phyloP scores from a whole-genome alignment of 2,329 filamentous ascomycete genomes.

The Botryotinia globosa region DNA sequence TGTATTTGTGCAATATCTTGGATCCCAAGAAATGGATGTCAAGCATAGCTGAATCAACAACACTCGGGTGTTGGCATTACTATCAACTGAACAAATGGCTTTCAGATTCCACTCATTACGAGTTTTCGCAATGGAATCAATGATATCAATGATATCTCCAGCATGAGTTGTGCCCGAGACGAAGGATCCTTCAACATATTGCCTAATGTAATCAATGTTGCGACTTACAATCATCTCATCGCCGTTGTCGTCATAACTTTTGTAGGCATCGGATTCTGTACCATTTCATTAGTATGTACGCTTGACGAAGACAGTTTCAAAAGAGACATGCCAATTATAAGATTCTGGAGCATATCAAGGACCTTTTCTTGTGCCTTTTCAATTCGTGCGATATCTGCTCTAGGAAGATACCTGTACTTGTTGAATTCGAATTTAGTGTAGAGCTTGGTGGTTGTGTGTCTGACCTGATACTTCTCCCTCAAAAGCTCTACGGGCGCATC shows the following conservation, averaged over 20 bases:
- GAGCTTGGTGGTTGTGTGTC: conserved; percentile 39
- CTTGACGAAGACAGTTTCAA: background rate
- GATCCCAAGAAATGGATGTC: conserved; percentile 31
- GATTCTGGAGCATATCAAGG: conserved; percentile 41
- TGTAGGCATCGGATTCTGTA: conserved; percentile 34
- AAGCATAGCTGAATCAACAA: conserved; percentile 35
- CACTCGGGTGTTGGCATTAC: conserved; percentile 20
- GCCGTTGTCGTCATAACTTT: conserved; percentile 15
- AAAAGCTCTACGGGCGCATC: conserved; percentile 36
- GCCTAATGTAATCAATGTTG: conserved; percentile 31
- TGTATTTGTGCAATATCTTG: conserved; percentile 30
- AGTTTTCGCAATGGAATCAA: conserved; percentile 32
- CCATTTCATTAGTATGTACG: background rate
- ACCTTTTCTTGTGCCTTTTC: conserved; percentile 27
- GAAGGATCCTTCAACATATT: conserved; percentile 23
- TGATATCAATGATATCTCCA: conserved; percentile 28
- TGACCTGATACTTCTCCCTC: conserved; percentile 33
- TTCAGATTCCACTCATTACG: conserved; percentile 19
- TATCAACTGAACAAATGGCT: conserved; percentile 12
- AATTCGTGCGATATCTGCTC: background rate
- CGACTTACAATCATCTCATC: conserved; percentile 39
- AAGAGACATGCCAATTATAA: conserved; percentile 45
- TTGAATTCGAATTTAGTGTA: conserved; percentile 29
- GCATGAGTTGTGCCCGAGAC: conserved; percentile 17
- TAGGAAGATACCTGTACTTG: background rate